phyloP scores from a whole-genome alignment of 2,329 filamentous ascomycete species.

The Calonectria henricotiae region DNA sequence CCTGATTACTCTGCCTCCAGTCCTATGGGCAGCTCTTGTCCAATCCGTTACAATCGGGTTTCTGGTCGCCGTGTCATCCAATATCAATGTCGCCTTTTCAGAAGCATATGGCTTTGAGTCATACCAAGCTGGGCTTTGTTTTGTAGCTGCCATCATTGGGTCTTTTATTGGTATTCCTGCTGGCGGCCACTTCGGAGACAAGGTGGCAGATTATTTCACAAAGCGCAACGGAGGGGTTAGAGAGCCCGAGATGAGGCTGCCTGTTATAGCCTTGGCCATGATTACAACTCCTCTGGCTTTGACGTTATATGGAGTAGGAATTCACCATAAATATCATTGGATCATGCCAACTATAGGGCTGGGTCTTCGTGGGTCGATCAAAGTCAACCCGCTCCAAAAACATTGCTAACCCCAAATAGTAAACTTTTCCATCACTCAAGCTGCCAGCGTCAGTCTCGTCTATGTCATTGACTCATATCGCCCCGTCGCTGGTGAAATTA shows the following conservation, averaged over 20 bases:
- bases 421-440: constrained; percentile 72
- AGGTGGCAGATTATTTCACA: constrained; percentile 67
- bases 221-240: constrained; percentile 70
- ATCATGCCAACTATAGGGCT: constrained; percentile 72
- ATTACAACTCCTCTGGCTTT: constrained; percentile 66
- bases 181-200: constrained; percentile 67
- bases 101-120: constrained; percentile 63
- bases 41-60: constrained; percentile 72
- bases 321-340: constrained; percentile 67
- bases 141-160: constrained; percentile 66
- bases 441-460: constrained; percentile 70
- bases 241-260: constrained; percentile 75
- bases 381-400: neutral
- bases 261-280: constrained; percentile 68
- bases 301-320: constrained; percentile 66
- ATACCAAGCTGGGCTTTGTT: constrained; percentile 68
- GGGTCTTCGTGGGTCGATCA: constrained; percentile 63
- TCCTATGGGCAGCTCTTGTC: constrained; percentile 71
- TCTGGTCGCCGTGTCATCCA: constrained; percentile 70
- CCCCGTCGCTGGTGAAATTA: constrained; percentile 71
- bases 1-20: constrained; percentile 67
- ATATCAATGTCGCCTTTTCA: constrained; percentile 64
- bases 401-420: constrained; percentile 56
- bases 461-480: constrained; percentile 74
- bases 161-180: constrained; percentile 66